These are phyloP conservation scores for Rhizopus microsporus DNA, from an alignment of 371 early-diverging fungal species.

Conservation along the genomic window DNA sequence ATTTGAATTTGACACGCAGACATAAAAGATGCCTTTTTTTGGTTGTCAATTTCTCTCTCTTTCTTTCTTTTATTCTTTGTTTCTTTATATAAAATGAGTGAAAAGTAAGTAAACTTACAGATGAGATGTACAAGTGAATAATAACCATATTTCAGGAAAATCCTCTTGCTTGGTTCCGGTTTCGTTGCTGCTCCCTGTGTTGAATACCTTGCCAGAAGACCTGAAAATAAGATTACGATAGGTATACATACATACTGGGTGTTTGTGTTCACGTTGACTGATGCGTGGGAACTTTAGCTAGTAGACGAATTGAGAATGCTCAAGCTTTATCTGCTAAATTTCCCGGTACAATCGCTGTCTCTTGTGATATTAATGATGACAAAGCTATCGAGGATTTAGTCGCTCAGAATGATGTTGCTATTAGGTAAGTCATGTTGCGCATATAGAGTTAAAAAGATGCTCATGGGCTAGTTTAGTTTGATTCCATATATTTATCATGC, in stretches of 20 bases:
- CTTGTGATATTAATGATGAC: constrained; percentile 81
- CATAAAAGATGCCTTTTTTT: constrained; percentile 1
- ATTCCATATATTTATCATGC: constrained; percentile 90
- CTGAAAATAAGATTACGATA: constrained; percentile 84
- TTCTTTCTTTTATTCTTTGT: neutral
- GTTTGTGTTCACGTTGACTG: neutral
- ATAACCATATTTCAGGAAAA: constrained; percentile 53
- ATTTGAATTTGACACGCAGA: no score
- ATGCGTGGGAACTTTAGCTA: constrained; percentile 56
- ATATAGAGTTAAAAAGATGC: neutral
- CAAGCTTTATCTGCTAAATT: constrained; percentile 64
- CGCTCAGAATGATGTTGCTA: constrained; percentile 82
- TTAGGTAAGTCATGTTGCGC: constrained; percentile 43
- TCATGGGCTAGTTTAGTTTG: constrained; percentile 47
- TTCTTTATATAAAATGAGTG: constrained; percentile 16
- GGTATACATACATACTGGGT: constrained; percentile 26
- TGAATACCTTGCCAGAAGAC: constrained; percentile 87
- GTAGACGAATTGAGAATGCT: constrained; percentile 80
- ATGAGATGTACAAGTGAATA: neutral
- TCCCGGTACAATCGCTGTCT: constrained; percentile 62
- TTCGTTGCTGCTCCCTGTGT: constrained; percentile 96
- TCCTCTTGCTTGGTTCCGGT: constrained; percentile 95
- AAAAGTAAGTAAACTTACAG: constrained; percentile 17
- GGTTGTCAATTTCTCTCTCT: neutral
- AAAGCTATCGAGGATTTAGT: constrained; percentile 85